phyloP scores from a whole-genome alignment of 495 filamentous ascomycete genomes.

The Trichocladium uniseriatum region DNA sequence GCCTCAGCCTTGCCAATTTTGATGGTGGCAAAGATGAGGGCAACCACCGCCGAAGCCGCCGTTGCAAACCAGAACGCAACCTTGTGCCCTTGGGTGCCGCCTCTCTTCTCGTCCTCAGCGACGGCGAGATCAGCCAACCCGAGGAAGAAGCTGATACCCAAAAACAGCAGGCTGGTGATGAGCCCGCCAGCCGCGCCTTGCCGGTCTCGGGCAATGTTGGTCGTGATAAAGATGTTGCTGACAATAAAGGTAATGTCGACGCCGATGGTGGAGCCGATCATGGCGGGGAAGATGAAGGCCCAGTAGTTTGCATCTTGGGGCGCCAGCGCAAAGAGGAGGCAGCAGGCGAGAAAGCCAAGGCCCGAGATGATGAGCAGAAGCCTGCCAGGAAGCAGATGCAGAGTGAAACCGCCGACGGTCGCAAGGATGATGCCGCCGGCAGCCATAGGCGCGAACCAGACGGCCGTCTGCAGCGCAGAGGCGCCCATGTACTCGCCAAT shows the following conservation, averaged over 20 bases:
- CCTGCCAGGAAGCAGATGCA: constrained; percentile 67
- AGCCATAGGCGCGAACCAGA: constrained; percentile 72
- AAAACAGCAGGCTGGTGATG: constrained; percentile 47
- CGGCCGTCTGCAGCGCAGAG: constrained; percentile 59
- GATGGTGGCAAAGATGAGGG: constrained; percentile 53
- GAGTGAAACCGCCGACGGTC: constrained; percentile 60
- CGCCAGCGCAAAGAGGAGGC: constrained; percentile 62
- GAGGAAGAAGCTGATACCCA: constrained; percentile 79
- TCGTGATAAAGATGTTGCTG: constrained; percentile 77
- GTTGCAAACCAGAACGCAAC: constrained; percentile 62
- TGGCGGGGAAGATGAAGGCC: constrained; percentile 69
- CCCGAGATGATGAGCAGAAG: constrained; percentile 60
- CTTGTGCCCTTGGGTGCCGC: constrained; percentile 46
- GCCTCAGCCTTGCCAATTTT: constrained; percentile 57
- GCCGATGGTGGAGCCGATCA: constrained; percentile 72
- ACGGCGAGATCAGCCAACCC: constrained; percentile 63
- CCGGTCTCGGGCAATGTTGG: constrained; percentile 53
- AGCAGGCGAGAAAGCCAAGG: constrained; percentile 53
- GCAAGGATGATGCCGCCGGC: constrained; percentile 65
- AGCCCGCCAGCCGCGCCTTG: constrained; percentile 71
- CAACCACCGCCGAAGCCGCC: constrained; percentile 44
- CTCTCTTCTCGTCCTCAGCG: constrained; percentile 38
- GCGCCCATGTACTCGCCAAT: constrained; percentile 58
- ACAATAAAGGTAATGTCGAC: constrained; percentile 81
- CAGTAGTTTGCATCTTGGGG: constrained; percentile 48